Evolutionary conservation across 805 yeast species (phyloP).

Genomic region (Henningerozyma blattae): DNA sequence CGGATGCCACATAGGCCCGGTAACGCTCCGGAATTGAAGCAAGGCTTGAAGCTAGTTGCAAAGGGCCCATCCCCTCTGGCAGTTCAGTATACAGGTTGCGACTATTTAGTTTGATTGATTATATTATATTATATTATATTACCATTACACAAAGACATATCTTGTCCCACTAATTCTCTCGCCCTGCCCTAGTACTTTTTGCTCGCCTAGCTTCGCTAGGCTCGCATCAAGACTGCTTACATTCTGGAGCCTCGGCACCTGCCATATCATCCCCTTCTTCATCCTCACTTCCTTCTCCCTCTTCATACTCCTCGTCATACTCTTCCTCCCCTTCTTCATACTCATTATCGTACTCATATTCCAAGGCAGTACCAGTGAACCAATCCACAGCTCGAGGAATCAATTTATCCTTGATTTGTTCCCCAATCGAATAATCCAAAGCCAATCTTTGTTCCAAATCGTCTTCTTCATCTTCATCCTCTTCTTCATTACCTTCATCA

Average conservation of each 20-base stretch:
- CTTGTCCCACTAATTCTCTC: too few relatives aligned
- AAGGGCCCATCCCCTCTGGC: too few relatives aligned
- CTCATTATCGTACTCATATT: conserved; percentile 49
- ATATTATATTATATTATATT: too few relatives aligned
- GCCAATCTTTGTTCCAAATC: conserved; percentile 79
- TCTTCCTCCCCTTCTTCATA: conserved; percentile 53
- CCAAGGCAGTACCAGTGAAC: conserved; percentile 96
- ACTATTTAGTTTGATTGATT: too few relatives aligned
- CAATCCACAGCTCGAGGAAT: conserved; percentile 96
- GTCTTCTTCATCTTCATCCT: conserved; percentile 47
- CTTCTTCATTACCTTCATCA: conserved; percentile 35
- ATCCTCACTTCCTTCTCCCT: conserved; percentile 50
- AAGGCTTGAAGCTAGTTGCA: too few relatives aligned
- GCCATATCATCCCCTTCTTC: conserved; percentile 31
- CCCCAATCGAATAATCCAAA: conserved; percentile 90
- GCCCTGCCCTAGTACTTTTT: too few relatives aligned
- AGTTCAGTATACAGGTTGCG: too few relatives aligned
- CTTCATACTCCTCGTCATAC: conserved; percentile 51
- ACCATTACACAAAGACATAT: too few relatives aligned
- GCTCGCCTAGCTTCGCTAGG: too few relatives aligned
- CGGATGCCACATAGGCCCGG: too few relatives aligned
- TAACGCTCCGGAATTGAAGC: too few relatives aligned
- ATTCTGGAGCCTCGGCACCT: conserved; percentile 57
- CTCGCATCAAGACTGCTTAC: conserved; percentile 69
- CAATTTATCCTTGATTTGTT: conserved; percentile 88